Conservation (phyloP, 768 basidiomycete species). For the Agaricus subrufescens region DNA sequence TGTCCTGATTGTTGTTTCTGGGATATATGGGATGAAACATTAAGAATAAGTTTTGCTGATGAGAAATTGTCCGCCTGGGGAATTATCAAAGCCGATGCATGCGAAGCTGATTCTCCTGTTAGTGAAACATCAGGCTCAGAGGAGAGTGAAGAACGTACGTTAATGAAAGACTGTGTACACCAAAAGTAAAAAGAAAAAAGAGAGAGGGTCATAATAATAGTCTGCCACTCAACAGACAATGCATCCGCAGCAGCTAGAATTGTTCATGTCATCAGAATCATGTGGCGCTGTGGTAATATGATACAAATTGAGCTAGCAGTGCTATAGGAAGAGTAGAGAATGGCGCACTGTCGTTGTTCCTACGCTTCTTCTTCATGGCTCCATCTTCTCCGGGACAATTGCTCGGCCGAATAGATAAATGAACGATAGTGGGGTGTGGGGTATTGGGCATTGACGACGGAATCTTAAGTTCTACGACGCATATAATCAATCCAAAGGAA, state of each 20-base stretch:
- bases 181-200: neutral
- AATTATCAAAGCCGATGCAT: too few species aligned
- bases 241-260: conserved; percentile 13
- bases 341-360: conserved; percentile 26
- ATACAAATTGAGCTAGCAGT: neutral
- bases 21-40: too few species aligned
- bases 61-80: too few species aligned
- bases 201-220: neutral
- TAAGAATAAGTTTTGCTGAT: too few species aligned
- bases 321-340: neutral
- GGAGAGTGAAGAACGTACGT: too few species aligned
- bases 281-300: neutral
- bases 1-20: too few species aligned
- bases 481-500: neutral
- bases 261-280: neutral
- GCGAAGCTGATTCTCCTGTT: too few species aligned
- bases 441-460: conserved; percentile 18
- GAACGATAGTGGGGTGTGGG: conserved; percentile 58
- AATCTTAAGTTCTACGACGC: conserved; percentile 29
- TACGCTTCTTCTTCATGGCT: conserved; percentile 51
- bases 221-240: conserved; percentile 10
- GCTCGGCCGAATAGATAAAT: conserved; percentile 66
- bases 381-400: conserved; percentile 44
- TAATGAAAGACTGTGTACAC: neutral
- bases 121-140: too few species aligned